Evolutionary conservation across 129 eudicot species (phyloP), one percentile per base, ranked within the genome.

Genomic region (Artemisia annua): DNA sequence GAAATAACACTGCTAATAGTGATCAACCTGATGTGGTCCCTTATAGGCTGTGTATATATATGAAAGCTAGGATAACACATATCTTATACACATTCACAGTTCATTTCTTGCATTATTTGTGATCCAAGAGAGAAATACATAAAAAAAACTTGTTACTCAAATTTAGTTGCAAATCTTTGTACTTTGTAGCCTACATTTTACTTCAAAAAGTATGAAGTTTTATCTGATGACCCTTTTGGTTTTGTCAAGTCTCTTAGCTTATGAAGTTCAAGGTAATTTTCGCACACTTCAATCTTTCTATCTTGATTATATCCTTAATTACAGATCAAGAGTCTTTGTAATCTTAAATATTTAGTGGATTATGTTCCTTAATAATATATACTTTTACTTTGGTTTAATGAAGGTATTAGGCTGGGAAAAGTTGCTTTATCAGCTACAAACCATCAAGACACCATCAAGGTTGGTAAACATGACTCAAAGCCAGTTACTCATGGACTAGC

Each of bases 211-310:
- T 15, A 86, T 80, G 90, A 86, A 62, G 87, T 43, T 64, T 12
- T 53, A 62, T 72, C 58, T 66, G 32, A 16, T 86, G 11, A 63
- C 55, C 63, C 32, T 80, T 43, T 75, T 86, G 14, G 79, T 86
- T 59, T 48, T 87, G 63, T 71, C 80, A 13, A 60, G 63, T 68
- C 71, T 82, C 63, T 50, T 80, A 19, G 16, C 58, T 44, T 79
- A 57, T 75, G 79, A 78, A 63, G 82, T 82, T 74, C 82, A 82
- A 61, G 93, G 93, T 84, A 82, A 39, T 60, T 43, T 39, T 65
- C 13, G 26, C 69, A 32, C 69, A 39, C 19, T 28, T 64, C 46
- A 61, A 24, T 63, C 18, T 16, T 57, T 43, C 69, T 63, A 17
- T n/a, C 46, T 7, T 39, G 46, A 39, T 39, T 39, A 5, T 39